Evolutionary conservation across 2,329 filamentous ascomycete species (phyloP).

Genomic region (Paecilomyces niveus): DNA sequence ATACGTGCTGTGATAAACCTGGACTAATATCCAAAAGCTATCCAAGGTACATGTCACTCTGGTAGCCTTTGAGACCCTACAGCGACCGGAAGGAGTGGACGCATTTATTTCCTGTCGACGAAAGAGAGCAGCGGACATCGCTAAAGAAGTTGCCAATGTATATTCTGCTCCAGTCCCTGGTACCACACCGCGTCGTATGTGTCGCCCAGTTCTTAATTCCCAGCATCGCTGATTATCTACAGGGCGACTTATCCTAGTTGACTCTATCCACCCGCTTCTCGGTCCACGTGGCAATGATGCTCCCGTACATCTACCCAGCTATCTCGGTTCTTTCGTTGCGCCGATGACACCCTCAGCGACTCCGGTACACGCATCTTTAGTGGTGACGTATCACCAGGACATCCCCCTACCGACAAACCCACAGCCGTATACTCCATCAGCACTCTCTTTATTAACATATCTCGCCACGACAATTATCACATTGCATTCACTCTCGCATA

Average conservation of each 20-base stretch:
- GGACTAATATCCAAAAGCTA: constrained; percentile 16
- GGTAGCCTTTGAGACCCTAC: constrained; percentile 69
- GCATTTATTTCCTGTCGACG: constrained; percentile 58
- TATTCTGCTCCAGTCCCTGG: constrained; percentile 14
- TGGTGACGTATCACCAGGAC: constrained; percentile 78
- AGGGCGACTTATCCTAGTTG: constrained; percentile 72
- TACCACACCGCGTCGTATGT: constrained; percentile 21
- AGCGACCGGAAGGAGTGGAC: constrained; percentile 58
- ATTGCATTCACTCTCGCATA: constrained; percentile 65
- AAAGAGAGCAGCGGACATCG: constrained; percentile 51
- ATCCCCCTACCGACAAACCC: constrained; percentile 50
- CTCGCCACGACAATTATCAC: constrained; percentile 82
- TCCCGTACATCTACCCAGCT: constrained; percentile 55
- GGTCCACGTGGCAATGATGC: constrained; percentile 32
- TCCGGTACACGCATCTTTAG: constrained; percentile 53
- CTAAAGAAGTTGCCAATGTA: constrained; percentile 50
- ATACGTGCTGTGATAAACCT: background rate
- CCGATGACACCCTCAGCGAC: constrained; percentile 34
- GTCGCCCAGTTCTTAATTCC: constrained; percentile 1
- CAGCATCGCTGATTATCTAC: constrained; percentile 6
- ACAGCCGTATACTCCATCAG: constrained; percentile 50
- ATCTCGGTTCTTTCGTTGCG: constrained; percentile 62
- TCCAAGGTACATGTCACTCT: constrained; percentile 66
- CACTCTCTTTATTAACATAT: constrained; percentile 68
- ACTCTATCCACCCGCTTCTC: constrained; percentile 65